phyloP scores from a whole-genome alignment of 352 stramenopile genomes.

The Globisporangium perplexum region DNA sequence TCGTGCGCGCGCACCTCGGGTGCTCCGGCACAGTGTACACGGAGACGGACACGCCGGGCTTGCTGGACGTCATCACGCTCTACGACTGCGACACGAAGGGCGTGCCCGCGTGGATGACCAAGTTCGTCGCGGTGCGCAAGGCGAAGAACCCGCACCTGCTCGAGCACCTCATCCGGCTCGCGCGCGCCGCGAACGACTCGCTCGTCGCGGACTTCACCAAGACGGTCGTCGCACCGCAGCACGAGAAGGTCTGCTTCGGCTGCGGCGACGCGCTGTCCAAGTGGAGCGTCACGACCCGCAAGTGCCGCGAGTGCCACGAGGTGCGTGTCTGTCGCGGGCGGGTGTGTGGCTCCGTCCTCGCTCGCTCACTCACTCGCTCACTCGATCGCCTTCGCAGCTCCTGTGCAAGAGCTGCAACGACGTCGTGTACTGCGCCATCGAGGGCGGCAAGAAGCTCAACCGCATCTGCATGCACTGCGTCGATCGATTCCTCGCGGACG shows the following conservation, averaged over 20 bases:
- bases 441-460: constrained; percentile 63
- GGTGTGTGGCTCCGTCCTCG: neutral
- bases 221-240: constrained; percentile 11
- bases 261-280: constrained; percentile 42
- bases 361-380: neutral
- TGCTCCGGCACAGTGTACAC: constrained; percentile 61
- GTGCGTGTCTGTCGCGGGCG: constrained; percentile 18
- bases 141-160: constrained; percentile 56
- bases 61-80: constrained; percentile 49
- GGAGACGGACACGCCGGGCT: constrained; percentile 37
- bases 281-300: constrained; percentile 30
- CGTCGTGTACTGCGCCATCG: constrained; percentile 53
- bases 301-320: constrained; percentile 57
- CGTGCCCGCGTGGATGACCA: constrained; percentile 58
- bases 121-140: constrained; percentile 46
- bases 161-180: constrained; percentile 55
- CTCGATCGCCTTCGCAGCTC: constrained; percentile 5
- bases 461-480: constrained; percentile 65
- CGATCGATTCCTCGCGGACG: constrained; percentile 16
- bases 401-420: constrained; percentile 61
- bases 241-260: constrained; percentile 34
- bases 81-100: constrained; percentile 62
- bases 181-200: constrained; percentile 43
- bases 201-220: constrained; percentile 34
- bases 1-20: constrained; percentile 50